phyloP scores from a whole-genome alignment of 108 stramenopile species.

The Cyclotella kingstonii region DNA sequence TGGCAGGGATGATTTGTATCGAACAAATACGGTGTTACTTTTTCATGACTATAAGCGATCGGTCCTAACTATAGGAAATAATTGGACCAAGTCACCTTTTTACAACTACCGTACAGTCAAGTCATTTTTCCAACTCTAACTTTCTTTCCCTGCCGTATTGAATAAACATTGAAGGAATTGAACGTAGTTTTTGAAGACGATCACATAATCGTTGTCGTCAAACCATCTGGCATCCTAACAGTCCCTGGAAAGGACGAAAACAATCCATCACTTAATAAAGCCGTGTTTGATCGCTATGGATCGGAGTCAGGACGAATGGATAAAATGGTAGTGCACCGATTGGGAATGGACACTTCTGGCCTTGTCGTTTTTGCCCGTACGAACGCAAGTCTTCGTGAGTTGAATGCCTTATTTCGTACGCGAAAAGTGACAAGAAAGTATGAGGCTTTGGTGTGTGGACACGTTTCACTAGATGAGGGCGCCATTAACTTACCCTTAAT shows the following conservation, averaged over 20 bases:
- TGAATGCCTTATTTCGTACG: constrained; percentile 69
- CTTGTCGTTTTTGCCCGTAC: constrained; percentile 75
- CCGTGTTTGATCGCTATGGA: constrained; percentile 65
- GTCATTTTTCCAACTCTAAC: not conserved
- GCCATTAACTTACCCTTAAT: constrained; percentile 71
- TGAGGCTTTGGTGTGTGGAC: constrained; percentile 79
- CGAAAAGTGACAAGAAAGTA: constrained; percentile 74
- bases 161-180: constrained; percentile 52
- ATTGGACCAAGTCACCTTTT: not conserved
- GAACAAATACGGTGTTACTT: too few relatives aligned
- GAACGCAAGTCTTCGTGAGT: constrained; percentile 56
- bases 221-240: constrained; percentile 81
- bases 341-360: constrained; percentile 86
- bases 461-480: constrained; percentile 65
- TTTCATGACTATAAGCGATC: too few relatives aligned
- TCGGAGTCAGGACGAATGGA: constrained; percentile 61
- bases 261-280: constrained; percentile 61
- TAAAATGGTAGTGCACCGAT: constrained; percentile 85
- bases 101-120: not conserved
- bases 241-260: constrained; percentile 58
- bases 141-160: not conserved
- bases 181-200: constrained; percentile 78
- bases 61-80: too few relatives aligned
- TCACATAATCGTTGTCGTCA: constrained; percentile 79
- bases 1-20: too few relatives aligned